Conservation (phyloP, 306 rosid species). For the Quercus alba region DNA sequence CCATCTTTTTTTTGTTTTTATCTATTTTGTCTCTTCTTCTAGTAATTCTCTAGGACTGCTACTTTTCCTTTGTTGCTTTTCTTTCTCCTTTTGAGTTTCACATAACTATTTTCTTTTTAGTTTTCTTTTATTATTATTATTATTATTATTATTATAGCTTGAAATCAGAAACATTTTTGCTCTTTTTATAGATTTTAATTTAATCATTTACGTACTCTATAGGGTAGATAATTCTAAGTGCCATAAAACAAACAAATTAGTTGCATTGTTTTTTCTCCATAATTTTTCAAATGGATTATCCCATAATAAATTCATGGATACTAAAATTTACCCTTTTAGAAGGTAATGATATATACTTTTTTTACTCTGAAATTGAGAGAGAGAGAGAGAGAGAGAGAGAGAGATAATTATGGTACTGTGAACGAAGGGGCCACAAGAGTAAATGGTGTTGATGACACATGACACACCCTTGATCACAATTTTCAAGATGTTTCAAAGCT, state of each 20-base stretch:
- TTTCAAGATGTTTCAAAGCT: slow-evolving; percentile 44
- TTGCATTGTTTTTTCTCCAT: no score
- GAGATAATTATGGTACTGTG: slow-evolving; percentile 15
- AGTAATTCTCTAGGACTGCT: slow-evolving; percentile 39
- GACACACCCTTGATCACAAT: slow-evolving; percentile 40
- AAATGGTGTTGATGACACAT: slow-evolving; percentile 55
- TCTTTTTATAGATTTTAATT: neutral
- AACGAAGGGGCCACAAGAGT: slow-evolving; percentile 59
- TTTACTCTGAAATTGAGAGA: neutral
- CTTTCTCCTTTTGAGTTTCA: slow-evolving; percentile 18
- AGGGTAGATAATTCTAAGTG: neutral
- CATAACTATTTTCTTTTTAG: neutral
- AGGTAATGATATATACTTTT: neutral
- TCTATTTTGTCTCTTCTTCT: slow-evolving; percentile 56
- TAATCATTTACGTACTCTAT: neutral
- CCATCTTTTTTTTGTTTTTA: slow-evolving; percentile 59
- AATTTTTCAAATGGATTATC: neutral
- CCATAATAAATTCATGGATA: neutral
- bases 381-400: neutral
- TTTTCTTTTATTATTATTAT: no score
- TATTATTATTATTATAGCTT: no score
- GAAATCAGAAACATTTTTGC: neutral
- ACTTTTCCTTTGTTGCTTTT: slow-evolving; percentile 39
- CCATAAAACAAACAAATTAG: neutral
- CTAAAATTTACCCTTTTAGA: neutral